Base-by-base conservation (phyloP, 1,284 basidiomycete genomes). In the Apiotrichum brassicae region DNA sequence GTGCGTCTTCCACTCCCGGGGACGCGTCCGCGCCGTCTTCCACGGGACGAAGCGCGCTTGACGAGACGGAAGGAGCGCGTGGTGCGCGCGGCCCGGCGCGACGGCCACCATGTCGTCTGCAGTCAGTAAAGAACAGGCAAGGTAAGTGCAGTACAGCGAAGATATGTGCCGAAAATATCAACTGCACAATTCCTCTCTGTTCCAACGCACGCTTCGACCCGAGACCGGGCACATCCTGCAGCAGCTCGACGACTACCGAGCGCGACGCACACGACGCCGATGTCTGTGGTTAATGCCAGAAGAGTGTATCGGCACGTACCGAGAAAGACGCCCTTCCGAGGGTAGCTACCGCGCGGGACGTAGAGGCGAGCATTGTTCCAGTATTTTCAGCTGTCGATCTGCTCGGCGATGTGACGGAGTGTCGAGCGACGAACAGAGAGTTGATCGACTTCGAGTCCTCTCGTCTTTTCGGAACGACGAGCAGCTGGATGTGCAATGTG, bases 71-170 rank as follows among this genome's bases (percentile, higher is more conserved):
- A 62, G 56, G 5, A 71, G 62, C 35, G 62, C 49, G 40, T 67
- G 58, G 49, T 65, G 54, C 33, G 65, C 64, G 49, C 58, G 46
- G 18, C 66, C 68, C 13, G 61, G 54, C n/a, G 59, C 46, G 12
- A 70, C 66, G 19, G 57, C 34, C 2, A 70, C 56, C 30, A 62
- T 53, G 51, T 71, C 69, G 47, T 50, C 68, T 68, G 44, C 16
- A 77, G 61, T 83, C 81, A 26, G 79, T 77, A 49, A 80, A 78
- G 18, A 74, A 58, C 39, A 73, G 72, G 4, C 82, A 81, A 16
- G 33, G 9, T 16, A 34, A 14, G 28, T 14, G 65, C 82, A 80
- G 51, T 82, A 78, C 54, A 82, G 38, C 19, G 6, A 6, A 12
- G 30, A 7, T 11, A 23, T 23, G 24, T 24, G 48, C 35, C 23